Base-by-base conservation (phyloP, 768 basidiomycete species). In the Dendrothele bispora region DNA sequence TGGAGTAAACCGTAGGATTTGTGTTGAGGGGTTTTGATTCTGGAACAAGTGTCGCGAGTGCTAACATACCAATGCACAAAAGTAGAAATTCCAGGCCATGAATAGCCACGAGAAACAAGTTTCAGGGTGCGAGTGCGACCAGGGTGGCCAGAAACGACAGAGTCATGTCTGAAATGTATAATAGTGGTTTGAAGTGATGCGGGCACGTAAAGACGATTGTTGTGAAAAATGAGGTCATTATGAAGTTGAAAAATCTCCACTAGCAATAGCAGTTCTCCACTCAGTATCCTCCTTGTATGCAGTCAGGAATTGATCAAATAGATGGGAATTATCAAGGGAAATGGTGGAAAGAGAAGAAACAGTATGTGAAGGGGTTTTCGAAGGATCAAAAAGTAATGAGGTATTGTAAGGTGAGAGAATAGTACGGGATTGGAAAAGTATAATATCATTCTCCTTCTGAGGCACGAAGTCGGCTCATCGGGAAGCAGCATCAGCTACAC, bases 111-210 rank as follows among this genome's bases (percentile, higher is more conserved):
- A 0, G 32, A 36, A 3, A 78, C 50, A 2, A 66, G 47, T 3
- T 62, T 52, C 7, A 59, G 44, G 0, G 75, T 78, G 12, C 57
- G 57, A 2, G 48, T 52, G 11, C 54, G 59, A 3, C 77, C 75
- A 7, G 63, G 70, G 42, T 79, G 77, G 12, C 77, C 75, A 24
- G 64, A 62, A 20, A 65, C 39, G 2, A 61, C 54, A 18, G 53
- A 44, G 47, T 79, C 70, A 52, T 78, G 77, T 17, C 55, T 55
- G 5, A 46, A 48, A 10, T 61, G 51, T 7, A 75, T 44, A 43
- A 70, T 58, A 7, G 65, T 56, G 37, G 49, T 18, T 7, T 55
- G 61, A 8, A 71, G 55, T 32, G 66, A 39, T 30, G 47, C 22
- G 5, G 72, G 73, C 11, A 75, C 61, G 39, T 55, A 69, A 14